These are phyloP conservation scores for Lotus japonicus DNA, from an alignment of 306 rosid genomes.

Conservation along the genomic window DNA sequence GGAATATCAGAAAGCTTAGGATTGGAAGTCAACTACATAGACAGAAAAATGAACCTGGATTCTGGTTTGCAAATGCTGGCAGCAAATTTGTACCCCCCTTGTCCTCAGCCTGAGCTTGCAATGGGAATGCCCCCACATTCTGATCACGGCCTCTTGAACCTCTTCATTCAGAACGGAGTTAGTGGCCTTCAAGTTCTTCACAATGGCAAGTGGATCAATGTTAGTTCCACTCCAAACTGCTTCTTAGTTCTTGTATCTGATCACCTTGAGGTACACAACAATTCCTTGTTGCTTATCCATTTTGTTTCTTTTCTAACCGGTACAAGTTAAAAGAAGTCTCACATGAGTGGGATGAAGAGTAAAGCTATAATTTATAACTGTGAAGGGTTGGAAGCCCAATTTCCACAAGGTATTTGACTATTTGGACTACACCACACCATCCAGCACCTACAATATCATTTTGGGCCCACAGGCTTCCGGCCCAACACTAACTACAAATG, in stretches of 20 bases:
- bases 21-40: conserved; percentile 29
- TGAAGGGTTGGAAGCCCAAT: too few relatives aligned
- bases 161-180: conserved; percentile 49
- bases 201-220: conserved; percentile 54
- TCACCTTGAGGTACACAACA: conserved; percentile 54
- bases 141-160: conserved; percentile 54
- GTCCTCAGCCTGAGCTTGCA: conserved; percentile 63
- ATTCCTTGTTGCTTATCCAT: background rate
- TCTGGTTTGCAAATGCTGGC: conserved; percentile 33
- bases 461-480: too few relatives aligned
- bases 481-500: too few relatives aligned
- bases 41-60: conserved; percentile 31
- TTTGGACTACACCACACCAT: too few relatives aligned
- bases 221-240: conserved; percentile 40
- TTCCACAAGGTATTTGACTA: too few relatives aligned
- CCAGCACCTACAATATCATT: too few relatives aligned
- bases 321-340: too few relatives aligned
- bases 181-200: conserved; percentile 59
- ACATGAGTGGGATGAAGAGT: too few relatives aligned
- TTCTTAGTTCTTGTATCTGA: conserved; percentile 45
- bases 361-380: too few relatives aligned
- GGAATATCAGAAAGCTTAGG: conserved; percentile 57
- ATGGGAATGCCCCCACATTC: conserved; percentile 73
- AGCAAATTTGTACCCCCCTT: conserved; percentile 58
- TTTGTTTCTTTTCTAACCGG: background rate